phyloP scores from a whole-genome alignment of 176 grass and related monocot genomes.

The Cenchrus fungigraminus region DNA sequence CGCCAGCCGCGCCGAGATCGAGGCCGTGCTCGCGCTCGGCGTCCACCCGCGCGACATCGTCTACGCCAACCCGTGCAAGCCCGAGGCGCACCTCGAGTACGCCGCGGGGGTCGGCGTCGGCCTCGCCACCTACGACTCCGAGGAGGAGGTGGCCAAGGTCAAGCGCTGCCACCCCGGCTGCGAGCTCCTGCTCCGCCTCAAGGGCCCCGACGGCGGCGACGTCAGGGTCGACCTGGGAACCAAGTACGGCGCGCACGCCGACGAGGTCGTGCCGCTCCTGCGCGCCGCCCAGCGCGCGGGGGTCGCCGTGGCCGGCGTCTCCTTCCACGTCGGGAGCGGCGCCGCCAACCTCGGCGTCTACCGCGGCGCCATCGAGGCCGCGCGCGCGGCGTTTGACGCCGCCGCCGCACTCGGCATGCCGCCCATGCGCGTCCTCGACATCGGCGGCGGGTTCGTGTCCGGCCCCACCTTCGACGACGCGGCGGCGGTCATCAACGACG shows the following conservation, averaged over 20 bases:
- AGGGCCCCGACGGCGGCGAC: slow-evolving; percentile 44
- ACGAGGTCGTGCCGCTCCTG: slow-evolving; percentile 47
- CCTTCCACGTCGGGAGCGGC: slow-evolving; percentile 60
- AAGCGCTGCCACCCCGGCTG: slow-evolving; percentile 33
- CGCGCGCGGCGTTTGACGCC: slow-evolving; percentile 37
- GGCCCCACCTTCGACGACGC: slow-evolving; percentile 35
- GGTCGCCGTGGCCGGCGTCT: slow-evolving; percentile 31
- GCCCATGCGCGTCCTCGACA: slow-evolving; percentile 49
- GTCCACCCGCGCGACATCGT: slow-evolving; percentile 26
- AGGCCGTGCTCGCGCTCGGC: slow-evolving; percentile 37
- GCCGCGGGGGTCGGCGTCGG: slow-evolving; percentile 37
- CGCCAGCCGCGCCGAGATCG: slow-evolving; percentile 53
- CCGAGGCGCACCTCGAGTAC: slow-evolving; percentile 48
- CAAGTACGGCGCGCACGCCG: slow-evolving; percentile 45
- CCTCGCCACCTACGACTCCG: slow-evolving; percentile 53
- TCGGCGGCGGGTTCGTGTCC: slow-evolving; percentile 47
- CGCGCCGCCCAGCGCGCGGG: slow-evolving; percentile 28
- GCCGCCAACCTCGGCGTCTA: slow-evolving; percentile 19
- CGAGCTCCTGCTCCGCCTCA: slow-evolving; percentile 51
- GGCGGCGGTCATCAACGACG: not conserved
- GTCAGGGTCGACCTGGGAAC: slow-evolving; percentile 27
- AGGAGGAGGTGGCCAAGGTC: slow-evolving; percentile 47
- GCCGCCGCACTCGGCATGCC: slow-evolving; percentile 35
- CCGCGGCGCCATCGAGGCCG: slow-evolving; percentile 31
- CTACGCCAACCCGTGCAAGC: slow-evolving; percentile 59